Conservation (phyloP, 169 alveolate genomes). For the Sarcocystis neurona region DNA sequence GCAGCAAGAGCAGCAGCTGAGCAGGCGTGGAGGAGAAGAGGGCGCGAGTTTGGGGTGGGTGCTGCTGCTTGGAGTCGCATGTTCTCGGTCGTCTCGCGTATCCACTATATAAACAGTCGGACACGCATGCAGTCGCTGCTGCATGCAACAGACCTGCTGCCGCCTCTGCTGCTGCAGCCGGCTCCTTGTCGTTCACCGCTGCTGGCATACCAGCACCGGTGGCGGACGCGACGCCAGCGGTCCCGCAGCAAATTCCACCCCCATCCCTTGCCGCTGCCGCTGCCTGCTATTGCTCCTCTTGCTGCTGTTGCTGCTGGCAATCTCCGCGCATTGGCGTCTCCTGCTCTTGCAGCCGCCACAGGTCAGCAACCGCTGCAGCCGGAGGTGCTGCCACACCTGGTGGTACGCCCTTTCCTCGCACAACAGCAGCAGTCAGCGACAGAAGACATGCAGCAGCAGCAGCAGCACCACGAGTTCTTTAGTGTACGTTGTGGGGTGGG, state of each 20-base stretch:
- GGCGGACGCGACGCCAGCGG: background rate
- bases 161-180: background rate
- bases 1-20: too few species aligned
- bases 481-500: background rate
- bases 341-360: background rate
- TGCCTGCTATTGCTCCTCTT: background rate
- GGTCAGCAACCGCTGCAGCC: conserved; percentile 17
- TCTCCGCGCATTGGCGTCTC: background rate
- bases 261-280: conserved; percentile 12
- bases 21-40: too few species aligned
- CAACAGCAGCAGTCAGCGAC: background rate
- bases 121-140: conserved; percentile 2
- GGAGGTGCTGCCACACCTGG: background rate
- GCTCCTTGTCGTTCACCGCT: background rate
- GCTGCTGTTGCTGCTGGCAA: background rate
- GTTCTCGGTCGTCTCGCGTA: background rate
- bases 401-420: background rate
- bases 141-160: background rate
- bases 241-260: conserved; percentile 1
- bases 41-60: too few species aligned
- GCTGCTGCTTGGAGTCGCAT: background rate
- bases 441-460: too few species aligned
- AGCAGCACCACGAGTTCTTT: too few species aligned
- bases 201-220: conserved; percentile 11
- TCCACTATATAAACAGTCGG: background rate